Percentiles rank a stretch among this genome's conserved stretches.
phyloP scores from a whole-genome alignment of 805 yeast species.

The Saturnispora dispora region DNA sequence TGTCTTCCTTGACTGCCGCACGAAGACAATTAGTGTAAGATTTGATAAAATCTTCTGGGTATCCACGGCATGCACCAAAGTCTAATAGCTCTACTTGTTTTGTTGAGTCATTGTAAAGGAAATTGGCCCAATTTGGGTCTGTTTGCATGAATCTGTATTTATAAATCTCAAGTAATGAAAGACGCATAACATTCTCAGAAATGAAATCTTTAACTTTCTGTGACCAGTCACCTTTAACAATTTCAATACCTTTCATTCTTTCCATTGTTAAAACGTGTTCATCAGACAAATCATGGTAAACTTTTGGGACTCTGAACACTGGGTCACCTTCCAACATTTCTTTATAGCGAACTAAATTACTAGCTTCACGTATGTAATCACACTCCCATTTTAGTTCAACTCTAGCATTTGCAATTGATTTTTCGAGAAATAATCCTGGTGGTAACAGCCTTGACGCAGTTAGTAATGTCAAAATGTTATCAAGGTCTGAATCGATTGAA shows the following conservation, averaged over 20 bases:
- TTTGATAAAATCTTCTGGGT: constrained; percentile 53
- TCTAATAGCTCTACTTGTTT: constrained; percentile 77
- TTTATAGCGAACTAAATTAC: constrained; percentile 58
- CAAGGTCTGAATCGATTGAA: constrained; percentile 89
- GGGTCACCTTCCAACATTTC: constrained; percentile 52
- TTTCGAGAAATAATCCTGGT: constrained; percentile 83
- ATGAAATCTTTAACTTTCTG: constrained; percentile 75
- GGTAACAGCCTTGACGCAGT: constrained; percentile 86
- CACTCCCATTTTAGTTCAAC: constrained; percentile 96
- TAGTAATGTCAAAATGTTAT: constrained; percentile 68
- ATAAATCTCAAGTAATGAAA: constrained; percentile 80
- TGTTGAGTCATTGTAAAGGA: constrained; percentile 67
- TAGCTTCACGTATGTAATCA: constrained; percentile 87
- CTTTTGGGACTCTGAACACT: constrained; percentile 72
- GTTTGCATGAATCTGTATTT: constrained; percentile 91
- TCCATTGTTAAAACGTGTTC: constrained; percentile 86
- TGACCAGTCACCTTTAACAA: constrained; percentile 64
- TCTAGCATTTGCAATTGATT: constrained; percentile 87
- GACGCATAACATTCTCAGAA: constrained; percentile 76
- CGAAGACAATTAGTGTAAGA: constrained; percentile 65
- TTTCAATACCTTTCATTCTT: constrained; percentile 72
- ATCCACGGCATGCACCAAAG: constrained; percentile 91
- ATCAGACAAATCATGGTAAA: constrained; percentile 68
- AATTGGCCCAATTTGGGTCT: constrained; percentile 99
- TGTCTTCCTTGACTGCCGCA: constrained; percentile 64